Conservation (phyloP, 176 grass and related monocot genomes). For the Triticum aestivum region IWGSC_CS_RefSeq_v2.1 NC_057814.1:101711821-101712320, state of each 20-base stretch:
- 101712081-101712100: not conserved
- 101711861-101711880: constrained; percentile 69
- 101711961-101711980: not conserved
- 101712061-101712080: constrained; percentile 4
- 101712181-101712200: constrained; percentile 53
- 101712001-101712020: not conserved
- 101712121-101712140: not conserved
- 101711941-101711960: no score
- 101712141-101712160: constrained; percentile 15
- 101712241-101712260: constrained; percentile 30
- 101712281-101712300: constrained; percentile 48
- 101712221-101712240: constrained; percentile 38
- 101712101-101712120: constrained; percentile 16
- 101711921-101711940: not conserved
- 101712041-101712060: not conserved
- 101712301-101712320: not conserved
- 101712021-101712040: constrained; percentile 3
- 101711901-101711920: not conserved
- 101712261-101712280: constrained; percentile 46
- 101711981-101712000: no score
- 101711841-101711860: constrained; percentile 57
- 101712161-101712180: constrained; percentile 24
- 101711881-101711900: constrained; percentile 94
- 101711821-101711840: constrained; percentile 52
- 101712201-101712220: constrained; percentile 51